Evolutionary conservation across 257 asterid species (phyloP), one percentile per base, ranked within the genome.

Genomic region (Craterostigma plantagineum): DNA sequence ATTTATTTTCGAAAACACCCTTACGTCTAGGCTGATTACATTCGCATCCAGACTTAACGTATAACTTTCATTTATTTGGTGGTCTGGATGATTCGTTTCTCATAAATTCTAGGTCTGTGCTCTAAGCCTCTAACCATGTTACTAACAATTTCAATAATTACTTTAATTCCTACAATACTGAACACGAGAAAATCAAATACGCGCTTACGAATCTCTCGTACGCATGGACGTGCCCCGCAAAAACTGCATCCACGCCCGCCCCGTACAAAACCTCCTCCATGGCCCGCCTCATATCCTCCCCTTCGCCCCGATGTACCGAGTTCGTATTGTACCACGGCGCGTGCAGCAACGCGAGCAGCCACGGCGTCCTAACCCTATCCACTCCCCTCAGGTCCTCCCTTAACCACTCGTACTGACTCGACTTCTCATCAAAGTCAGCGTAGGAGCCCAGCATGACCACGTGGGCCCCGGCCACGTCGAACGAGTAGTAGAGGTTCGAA

Each of bases 181-280:
- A n/a, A n/a, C n/a, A n/a, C n/a, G n/a, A n/a, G n/a, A n/a, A n/a
- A n/a, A n/a, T n/a, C n/a, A n/a, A n/a, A 12, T 1, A 10, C 8
- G 3, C 17, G 5, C 92, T 69, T 72, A 86, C 97, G 33, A 82
- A 82, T 48, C 98, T 71, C 55, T 87, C 98, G 4, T 87, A 87
- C 17, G 98, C 95, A 53, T 87, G 98, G 11, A 87, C 91, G 41
- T 87, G 98, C 1, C 98, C 98, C 0, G 98, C 80, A 13, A 82
- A 82, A 1, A 87, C 72, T 1, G 58, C 53, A 37, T 87, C 92
- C 5, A 77, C 90, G 0, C 72, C 65, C 30, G 98, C 90, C 1
- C 34, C 7, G 43, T 56, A 74, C 4, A 87, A 56, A 65, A 87
- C 51, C 12, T 64, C 73, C 63, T 87, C 98, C 83, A 87, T 67